Conservation (phyloP, 1,284 basidiomycete genomes). For the Exobasidium cylindrosporum region DNA sequence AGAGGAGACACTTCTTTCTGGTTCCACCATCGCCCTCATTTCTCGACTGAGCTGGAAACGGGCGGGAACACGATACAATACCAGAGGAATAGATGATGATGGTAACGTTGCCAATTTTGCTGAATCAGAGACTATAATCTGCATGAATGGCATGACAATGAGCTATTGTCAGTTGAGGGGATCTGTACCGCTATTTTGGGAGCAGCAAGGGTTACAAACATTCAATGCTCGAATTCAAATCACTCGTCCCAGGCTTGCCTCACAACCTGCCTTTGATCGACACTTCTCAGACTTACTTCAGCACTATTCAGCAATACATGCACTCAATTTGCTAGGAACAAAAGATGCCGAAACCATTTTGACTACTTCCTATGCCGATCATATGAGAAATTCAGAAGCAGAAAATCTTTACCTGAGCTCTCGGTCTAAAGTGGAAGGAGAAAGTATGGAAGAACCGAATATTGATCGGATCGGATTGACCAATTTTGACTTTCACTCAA, state of each 20-base stretch:
- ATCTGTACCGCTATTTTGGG: constrained; percentile 83
- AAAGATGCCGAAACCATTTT: constrained; percentile 81
- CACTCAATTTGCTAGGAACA: constrained; percentile 51
- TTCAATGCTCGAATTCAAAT: constrained; percentile 47
- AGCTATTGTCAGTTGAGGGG: constrained; percentile 92
- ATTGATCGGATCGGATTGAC: constrained; percentile 62
- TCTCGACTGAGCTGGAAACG: constrained; percentile 84
- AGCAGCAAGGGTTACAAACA: constrained; percentile 79
- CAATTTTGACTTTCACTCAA: constrained; percentile 90
- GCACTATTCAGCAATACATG: constrained; percentile 45
- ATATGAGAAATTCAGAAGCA: constrained; percentile 35
- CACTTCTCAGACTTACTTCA: constrained; percentile 74
- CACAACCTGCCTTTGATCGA: constrained; percentile 90
- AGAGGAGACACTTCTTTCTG: not conserved
- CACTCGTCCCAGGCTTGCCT: constrained; percentile 78
- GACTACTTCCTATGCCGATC: constrained; percentile 68
- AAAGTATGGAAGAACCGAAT: constrained; percentile 20
- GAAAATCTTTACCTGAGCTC: constrained; percentile 20
- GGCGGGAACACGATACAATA: constrained; percentile 95
- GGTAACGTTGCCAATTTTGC: constrained; percentile 97
- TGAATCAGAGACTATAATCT: constrained; percentile 89
- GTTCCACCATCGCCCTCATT: constrained; percentile 72
- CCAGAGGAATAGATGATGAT: constrained; percentile 94
- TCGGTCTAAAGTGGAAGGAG: constrained; percentile 12
- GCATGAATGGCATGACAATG: constrained; percentile 75